Evolutionary conservation across 805 yeast genomes (phyloP).

Genomic region (Jamesozyma hellenica): DNA sequence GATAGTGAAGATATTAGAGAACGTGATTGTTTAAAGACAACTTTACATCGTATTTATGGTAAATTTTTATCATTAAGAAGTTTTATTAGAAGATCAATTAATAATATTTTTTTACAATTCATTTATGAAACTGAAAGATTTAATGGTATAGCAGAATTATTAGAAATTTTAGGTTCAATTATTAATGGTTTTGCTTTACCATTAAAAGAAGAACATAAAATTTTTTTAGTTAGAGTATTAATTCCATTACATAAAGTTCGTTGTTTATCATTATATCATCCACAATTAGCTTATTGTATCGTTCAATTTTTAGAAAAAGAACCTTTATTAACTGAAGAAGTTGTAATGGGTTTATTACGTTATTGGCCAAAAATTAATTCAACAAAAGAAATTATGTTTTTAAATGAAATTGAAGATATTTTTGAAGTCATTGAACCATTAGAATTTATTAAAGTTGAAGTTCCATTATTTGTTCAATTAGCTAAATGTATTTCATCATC

Average conservation of each 20-base stretch:
- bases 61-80: slow-evolving; percentile 84
- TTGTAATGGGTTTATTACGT: slow-evolving; percentile 82
- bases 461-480: slow-evolving; percentile 87
- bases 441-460: slow-evolving; percentile 84
- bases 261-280: slow-evolving; percentile 82
- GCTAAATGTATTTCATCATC: slow-evolving; percentile 89
- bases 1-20: slow-evolving; percentile 96
- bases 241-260: slow-evolving; percentile 90
- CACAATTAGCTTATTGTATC: slow-evolving; percentile 93
- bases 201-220: slow-evolving; percentile 91
- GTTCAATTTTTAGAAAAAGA: slow-evolving; percentile 95
- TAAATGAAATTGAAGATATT: slow-evolving; percentile 92
- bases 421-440: slow-evolving; percentile 91
- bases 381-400: slow-evolving; percentile 91
- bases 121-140: slow-evolving; percentile 91
- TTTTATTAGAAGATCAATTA: slow-evolving; percentile 82
- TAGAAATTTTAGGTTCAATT: slow-evolving; percentile 91
- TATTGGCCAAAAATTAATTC: slow-evolving; percentile 96
- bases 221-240: slow-evolving; percentile 74
- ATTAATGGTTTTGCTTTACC: slow-evolving; percentile 98
- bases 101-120: slow-evolving; percentile 85
- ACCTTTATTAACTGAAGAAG: slow-evolving; percentile 85
- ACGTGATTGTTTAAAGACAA: slow-evolving; percentile 88
- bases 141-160: slow-evolving; percentile 88
- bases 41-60: slow-evolving; percentile 92